Conservation (phyloP, 176 grass and related monocot species). For the Canna indica region DNA sequence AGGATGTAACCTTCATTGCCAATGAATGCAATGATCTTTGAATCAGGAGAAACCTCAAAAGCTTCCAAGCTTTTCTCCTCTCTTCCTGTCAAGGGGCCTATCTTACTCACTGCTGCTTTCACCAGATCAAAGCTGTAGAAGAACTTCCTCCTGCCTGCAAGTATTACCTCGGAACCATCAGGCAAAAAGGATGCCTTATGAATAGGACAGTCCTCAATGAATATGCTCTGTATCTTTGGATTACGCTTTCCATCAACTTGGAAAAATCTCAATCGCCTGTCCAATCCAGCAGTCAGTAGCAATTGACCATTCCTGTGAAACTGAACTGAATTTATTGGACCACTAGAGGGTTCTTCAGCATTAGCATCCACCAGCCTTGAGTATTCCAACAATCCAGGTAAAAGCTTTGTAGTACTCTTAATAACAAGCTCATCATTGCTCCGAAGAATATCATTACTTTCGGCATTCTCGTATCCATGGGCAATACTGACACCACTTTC, state of each 20-base stretch:
- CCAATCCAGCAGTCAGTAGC: slow-evolving; percentile 58
- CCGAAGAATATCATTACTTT: slow-evolving; percentile 20
- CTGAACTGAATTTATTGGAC: slow-evolving; percentile 67
- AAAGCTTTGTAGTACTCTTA: slow-evolving; percentile 37
- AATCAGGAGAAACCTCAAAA: slow-evolving; percentile 86
- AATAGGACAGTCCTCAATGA: slow-evolving; percentile 47
- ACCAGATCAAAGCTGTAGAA: slow-evolving; percentile 82
- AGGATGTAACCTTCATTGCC: slow-evolving; percentile 82
- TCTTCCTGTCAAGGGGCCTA: slow-evolving; percentile 50
- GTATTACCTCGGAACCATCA: slow-evolving; percentile 68
- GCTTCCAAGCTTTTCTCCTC: slow-evolving; percentile 76
- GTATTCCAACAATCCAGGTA: slow-evolving; percentile 60
- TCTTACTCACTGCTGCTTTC: slow-evolving; percentile 50
- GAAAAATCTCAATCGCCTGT: slow-evolving; percentile 61
- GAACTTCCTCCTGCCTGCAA: slow-evolving; percentile 65
- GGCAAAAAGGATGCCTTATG: slow-evolving; percentile 64
- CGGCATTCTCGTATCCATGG: slow-evolving; percentile 15
- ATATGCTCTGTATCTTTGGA: slow-evolving; percentile 63
- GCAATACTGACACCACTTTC: slow-evolving; percentile 20
- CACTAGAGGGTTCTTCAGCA: slow-evolving; percentile 42
- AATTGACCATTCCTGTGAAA: slow-evolving; percentile 82
- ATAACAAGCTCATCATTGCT: slow-evolving; percentile 29
- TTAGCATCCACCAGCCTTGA: slow-evolving; percentile 73
- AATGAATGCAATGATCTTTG: slow-evolving; percentile 66
- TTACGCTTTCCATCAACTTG: slow-evolving; percentile 76